Percentiles rank a stretch among this genome's conserved stretches.
Conservation (phyloP, 495 filamentous ascomycete species). For the Neurospora terricola region DNA sequence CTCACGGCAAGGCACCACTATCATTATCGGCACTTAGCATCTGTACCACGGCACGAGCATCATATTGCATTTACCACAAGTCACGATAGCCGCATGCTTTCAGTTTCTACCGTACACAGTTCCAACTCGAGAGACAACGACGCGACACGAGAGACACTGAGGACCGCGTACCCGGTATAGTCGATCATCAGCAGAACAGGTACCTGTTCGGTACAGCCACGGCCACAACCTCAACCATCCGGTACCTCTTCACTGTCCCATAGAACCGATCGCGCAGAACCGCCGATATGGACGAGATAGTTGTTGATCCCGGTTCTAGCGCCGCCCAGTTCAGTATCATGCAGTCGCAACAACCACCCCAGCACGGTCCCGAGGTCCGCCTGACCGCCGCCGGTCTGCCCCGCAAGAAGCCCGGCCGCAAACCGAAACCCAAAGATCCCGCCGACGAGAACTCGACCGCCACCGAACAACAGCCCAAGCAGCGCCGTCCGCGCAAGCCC, state of each 20-base stretch:
- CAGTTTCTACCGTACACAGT: background rate
- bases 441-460: constrained; percentile 33
- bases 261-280: constrained; percentile 23
- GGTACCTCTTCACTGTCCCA: background rate
- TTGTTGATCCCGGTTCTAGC: constrained; percentile 24
- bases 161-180: background rate
- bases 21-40: background rate
- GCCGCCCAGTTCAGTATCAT: constrained; percentile 21
- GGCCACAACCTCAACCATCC: background rate
- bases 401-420: constrained; percentile 40
- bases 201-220: background rate
- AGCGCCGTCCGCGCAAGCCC: constrained; percentile 43
- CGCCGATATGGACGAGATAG: constrained; percentile 27
- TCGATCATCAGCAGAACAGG: background rate
- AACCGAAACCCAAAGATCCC: constrained; percentile 37
- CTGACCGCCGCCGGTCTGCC: constrained; percentile 38
- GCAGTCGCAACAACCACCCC: constrained; percentile 17
- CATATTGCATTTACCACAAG: background rate
- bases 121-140: background rate
- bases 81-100: background rate
- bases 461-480: constrained; percentile 35
- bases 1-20: background rate
- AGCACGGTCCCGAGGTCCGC: constrained; percentile 15
- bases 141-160: background rate
- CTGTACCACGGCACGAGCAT: background rate